These are phyloP conservation scores for Asclepias syriaca DNA, from an alignment of 257 asterid species.

Conservation along the genomic window DNA sequence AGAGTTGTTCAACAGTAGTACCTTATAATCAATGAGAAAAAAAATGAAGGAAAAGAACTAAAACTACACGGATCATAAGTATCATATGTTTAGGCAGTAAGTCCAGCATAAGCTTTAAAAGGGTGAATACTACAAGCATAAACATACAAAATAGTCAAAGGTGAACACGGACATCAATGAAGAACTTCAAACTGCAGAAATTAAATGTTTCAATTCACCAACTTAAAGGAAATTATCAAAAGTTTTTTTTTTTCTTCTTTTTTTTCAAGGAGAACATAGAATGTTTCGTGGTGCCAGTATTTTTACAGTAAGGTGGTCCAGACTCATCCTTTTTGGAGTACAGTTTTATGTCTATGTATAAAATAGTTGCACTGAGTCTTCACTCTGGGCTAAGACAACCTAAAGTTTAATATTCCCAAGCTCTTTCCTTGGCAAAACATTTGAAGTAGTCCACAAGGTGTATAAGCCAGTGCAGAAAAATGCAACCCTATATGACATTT, in stretches of 20 bases:
- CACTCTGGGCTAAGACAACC: background rate
- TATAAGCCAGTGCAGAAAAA: background rate
- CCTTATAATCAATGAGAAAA: background rate
- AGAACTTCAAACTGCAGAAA: background rate
- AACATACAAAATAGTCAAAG: background rate
- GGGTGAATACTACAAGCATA: background rate
- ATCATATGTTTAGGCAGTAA: background rate
- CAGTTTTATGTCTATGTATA: background rate
- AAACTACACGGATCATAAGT: background rate
- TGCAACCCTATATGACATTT: background rate
- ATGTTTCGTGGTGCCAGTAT: background rate
- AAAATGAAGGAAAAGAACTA: background rate
- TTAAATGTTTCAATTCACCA: background rate
- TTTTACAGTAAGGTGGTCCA: background rate
- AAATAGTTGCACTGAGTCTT: background rate
- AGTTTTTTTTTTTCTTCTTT: background rate
- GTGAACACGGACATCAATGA: background rate
- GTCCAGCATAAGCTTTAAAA: background rate
- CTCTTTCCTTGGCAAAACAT: background rate
- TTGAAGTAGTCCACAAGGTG: background rate
- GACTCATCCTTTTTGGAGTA: background rate
- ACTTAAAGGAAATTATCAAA: background rate
- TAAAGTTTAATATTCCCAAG: background rate
- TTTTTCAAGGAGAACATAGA: no score
- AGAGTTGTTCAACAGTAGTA: constrained; percentile 2